Conservation (phyloP, 192 early-diverging fungal genomes). For the Glomus cerebriforme region DNA sequence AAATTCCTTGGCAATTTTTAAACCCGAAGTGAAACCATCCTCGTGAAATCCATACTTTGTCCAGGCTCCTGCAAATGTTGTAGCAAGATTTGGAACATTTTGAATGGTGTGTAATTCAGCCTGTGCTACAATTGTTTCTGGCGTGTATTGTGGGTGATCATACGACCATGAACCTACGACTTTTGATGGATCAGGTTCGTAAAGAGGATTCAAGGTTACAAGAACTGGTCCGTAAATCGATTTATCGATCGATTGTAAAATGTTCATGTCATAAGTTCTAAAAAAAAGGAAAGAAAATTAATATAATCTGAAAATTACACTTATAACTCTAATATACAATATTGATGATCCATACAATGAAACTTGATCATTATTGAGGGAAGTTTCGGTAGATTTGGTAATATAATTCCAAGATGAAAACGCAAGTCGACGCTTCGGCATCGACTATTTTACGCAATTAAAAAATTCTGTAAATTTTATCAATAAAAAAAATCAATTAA, state of each 20-base stretch:
- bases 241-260: slow-evolving; percentile 54
- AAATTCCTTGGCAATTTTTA: slow-evolving; percentile 48
- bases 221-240: slow-evolving; percentile 53
- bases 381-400: slow-evolving; percentile 36
- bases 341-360: slow-evolving; percentile 12
- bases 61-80: slow-evolving; percentile 63
- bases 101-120: slow-evolving; percentile 48
- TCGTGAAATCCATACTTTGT: slow-evolving; percentile 71
- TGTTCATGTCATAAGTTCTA: slow-evolving; percentile 69
- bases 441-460: slow-evolving; percentile 37
- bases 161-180: slow-evolving; percentile 53
- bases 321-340: background rate
- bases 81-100: slow-evolving; percentile 40
- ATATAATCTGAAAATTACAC: background rate
- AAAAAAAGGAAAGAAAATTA: slow-evolving; percentile 37
- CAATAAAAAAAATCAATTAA: background rate
- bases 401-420: slow-evolving; percentile 69
- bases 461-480: background rate
- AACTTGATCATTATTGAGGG: slow-evolving; percentile 7
- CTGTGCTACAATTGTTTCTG: slow-evolving; percentile 51
- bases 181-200: slow-evolving; percentile 44
- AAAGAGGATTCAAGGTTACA: slow-evolving; percentile 62
- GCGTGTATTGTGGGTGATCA: slow-evolving; percentile 51
- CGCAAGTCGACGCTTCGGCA: slow-evolving; percentile 50
- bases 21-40: slow-evolving; percentile 61